Evolutionary conservation across 2,329 filamentous ascomycete genomes (phyloP).

Genomic region (Colletotrichum liriopes): DNA sequence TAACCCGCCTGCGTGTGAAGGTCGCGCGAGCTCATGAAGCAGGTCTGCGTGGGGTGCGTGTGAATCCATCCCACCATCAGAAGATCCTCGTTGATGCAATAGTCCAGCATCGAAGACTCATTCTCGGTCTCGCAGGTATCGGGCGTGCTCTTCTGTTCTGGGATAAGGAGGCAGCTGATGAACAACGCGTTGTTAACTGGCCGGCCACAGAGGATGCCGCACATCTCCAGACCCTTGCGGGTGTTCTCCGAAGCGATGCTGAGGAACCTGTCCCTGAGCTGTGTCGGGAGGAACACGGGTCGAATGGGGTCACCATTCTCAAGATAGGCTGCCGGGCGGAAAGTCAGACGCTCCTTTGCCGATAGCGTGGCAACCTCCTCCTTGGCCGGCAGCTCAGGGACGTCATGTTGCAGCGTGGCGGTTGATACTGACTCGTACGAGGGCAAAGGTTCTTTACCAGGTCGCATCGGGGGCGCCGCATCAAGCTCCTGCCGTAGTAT

Average conservation of each 20-base stretch:
- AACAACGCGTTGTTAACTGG: slow-evolving; percentile 95
- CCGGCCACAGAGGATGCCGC: slow-evolving; percentile 93
- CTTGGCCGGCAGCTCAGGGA: slow-evolving; percentile 56
- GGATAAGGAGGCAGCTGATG: slow-evolving; percentile 89
- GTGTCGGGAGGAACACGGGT: slow-evolving; percentile 87
- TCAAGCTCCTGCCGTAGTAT: slow-evolving; percentile 33
- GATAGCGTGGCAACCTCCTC: slow-evolving; percentile 47
- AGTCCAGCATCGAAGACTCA: slow-evolving; percentile 87
- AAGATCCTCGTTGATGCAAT: slow-evolving; percentile 86
- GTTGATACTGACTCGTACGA: slow-evolving; percentile 27
- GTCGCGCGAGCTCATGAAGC: slow-evolving; percentile 97
- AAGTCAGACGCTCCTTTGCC: slow-evolving; percentile 78
- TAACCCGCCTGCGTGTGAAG: slow-evolving; percentile 95
- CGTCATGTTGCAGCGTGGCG: slow-evolving; percentile 42
- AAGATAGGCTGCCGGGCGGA: slow-evolving; percentile 87
- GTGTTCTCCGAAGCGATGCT: slow-evolving; percentile 84
- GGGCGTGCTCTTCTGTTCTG: slow-evolving; percentile 89
- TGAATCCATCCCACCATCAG: slow-evolving; percentile 97
- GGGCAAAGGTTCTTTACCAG: slow-evolving; percentile 35
- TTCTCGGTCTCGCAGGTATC: slow-evolving; percentile 97
- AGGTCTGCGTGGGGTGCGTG: slow-evolving; percentile 95
- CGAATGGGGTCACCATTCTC: slow-evolving; percentile 91
- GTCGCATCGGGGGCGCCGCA: slow-evolving; percentile 30
- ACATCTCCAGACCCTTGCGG: slow-evolving; percentile 87
- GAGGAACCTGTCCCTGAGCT: slow-evolving; percentile 83